phyloP scores from a whole-genome alignment of 352 stramenopile species.

The Elongisporangium prolatum region DNA sequence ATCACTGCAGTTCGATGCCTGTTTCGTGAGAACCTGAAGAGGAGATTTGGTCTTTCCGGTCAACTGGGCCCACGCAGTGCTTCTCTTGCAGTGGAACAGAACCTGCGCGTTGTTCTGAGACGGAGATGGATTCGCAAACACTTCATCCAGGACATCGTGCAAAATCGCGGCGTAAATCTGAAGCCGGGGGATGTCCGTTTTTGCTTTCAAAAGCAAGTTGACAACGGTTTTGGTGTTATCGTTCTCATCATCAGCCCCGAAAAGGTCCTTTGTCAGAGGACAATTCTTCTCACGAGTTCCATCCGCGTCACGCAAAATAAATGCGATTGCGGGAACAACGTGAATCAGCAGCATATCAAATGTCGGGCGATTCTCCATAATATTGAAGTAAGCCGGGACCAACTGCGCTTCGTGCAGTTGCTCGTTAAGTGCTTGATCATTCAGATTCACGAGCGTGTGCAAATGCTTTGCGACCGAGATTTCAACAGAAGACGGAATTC shows the following conservation, averaged over 20 bases:
- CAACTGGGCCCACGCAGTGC: constrained; percentile 54
- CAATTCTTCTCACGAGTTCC: constrained; percentile 58
- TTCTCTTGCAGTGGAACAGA: constrained; percentile 67
- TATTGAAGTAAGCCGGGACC: constrained; percentile 60
- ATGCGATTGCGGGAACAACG: constrained; percentile 72
- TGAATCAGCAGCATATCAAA: constrained; percentile 89
- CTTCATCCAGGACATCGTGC: constrained; percentile 73
- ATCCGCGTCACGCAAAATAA: constrained; percentile 72
- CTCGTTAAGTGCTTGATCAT: constrained; percentile 57
- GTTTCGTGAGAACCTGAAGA: background rate
- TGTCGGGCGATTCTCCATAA: constrained; percentile 56
- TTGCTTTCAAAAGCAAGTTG: constrained; percentile 50
- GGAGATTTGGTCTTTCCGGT: background rate
- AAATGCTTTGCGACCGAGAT: constrained; percentile 82
- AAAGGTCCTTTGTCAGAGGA: constrained; percentile 68
- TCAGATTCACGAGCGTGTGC: constrained; percentile 67
- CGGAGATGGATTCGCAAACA: constrained; percentile 50
- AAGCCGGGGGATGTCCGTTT: constrained; percentile 57
- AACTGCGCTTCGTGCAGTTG: constrained; percentile 55
- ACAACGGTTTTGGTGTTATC: constrained; percentile 49
- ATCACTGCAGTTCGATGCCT: background rate
- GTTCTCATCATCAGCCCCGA: constrained; percentile 32
- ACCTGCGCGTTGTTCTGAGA: constrained; percentile 70
- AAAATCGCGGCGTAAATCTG: constrained; percentile 75
- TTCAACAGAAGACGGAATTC: constrained; percentile 67